Conservation (phyloP, 257 asterid genomes). For the Nemophila menziesii region DNA sequence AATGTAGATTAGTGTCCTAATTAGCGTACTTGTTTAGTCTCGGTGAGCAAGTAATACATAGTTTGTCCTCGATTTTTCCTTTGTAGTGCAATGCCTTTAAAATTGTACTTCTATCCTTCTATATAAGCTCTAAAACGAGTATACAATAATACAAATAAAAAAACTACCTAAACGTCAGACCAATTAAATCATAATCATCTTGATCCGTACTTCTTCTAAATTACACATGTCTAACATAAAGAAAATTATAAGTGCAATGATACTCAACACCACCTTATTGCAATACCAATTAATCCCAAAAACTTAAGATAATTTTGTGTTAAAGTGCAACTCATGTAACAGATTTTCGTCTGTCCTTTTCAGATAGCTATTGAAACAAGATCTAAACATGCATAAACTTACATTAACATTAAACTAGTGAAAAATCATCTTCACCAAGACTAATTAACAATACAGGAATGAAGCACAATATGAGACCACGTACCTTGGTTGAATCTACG, state of each 20-base stretch:
- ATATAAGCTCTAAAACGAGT: background rate
- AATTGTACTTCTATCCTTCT: background rate
- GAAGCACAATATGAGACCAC: conserved; percentile 18
- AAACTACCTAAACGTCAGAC: background rate
- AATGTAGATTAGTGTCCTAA: no score
- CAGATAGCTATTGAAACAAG: no score
- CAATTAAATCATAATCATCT: background rate
- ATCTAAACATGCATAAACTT: no score
- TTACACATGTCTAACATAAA: background rate
- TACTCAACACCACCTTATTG: background rate
- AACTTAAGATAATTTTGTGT: no score
- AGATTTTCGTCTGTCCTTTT: no score
- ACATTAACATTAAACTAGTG: no score
- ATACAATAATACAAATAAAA: background rate
- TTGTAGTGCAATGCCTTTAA: background rate
- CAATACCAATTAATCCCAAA: background rate
- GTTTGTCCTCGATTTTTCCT: background rate
- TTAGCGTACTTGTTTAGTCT: background rate
- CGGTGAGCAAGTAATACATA: background rate
- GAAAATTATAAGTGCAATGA: background rate
- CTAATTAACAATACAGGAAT: background rate
- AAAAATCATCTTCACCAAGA: background rate
- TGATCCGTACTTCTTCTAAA: background rate
- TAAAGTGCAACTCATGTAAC: background rate
- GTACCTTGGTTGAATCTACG: conserved; percentile 94